These are phyloP conservation scores for Microbotryomycetes sp. DNA, from an alignment of 1,284 basidiomycete genomes.

Conservation along the genomic window DNA sequence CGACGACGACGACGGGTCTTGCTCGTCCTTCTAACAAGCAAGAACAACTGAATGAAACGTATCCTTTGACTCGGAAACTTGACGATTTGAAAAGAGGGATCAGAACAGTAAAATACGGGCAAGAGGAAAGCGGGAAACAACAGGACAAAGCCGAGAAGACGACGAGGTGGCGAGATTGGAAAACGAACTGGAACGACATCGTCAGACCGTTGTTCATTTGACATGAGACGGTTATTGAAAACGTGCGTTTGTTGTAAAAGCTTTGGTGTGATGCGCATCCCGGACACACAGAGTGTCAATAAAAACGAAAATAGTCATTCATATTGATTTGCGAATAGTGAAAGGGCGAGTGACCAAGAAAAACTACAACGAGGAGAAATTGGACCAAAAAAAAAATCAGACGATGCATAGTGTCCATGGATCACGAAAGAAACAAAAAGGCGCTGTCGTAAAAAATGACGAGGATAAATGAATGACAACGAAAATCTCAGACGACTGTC, in stretches of 20 bases:
- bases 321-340: too few species aligned
- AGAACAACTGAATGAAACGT: conserved; percentile 58
- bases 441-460: neutral
- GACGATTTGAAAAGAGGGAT: conserved; percentile 22
- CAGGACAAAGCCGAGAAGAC: conserved; percentile 32
- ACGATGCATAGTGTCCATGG: neutral
- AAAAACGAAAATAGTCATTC: neutral
- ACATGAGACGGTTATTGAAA: too few species aligned
- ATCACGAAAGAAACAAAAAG: neutral
- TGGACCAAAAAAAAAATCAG: neutral
- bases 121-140: conserved; percentile 33
- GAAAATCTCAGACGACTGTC: neutral
- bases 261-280: neutral
- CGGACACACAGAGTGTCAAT: neutral
- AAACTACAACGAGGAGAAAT: neutral
- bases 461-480: neutral
- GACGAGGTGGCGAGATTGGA: conserved; percentile 61
- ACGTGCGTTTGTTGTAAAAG: too few species aligned
- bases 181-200: conserved; percentile 69
- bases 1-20: neutral
- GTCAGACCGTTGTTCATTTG: conserved; percentile 62
- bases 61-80: conserved; percentile 35
- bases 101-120: conserved; percentile 4
- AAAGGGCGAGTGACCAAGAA: too few species aligned
- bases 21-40: conserved; percentile 37